Evolutionary conservation across 1,139 yeast genomes (phyloP), one percentile per base, ranked within the genome.

Genomic region (Geotrichum bryndzae): DNA sequence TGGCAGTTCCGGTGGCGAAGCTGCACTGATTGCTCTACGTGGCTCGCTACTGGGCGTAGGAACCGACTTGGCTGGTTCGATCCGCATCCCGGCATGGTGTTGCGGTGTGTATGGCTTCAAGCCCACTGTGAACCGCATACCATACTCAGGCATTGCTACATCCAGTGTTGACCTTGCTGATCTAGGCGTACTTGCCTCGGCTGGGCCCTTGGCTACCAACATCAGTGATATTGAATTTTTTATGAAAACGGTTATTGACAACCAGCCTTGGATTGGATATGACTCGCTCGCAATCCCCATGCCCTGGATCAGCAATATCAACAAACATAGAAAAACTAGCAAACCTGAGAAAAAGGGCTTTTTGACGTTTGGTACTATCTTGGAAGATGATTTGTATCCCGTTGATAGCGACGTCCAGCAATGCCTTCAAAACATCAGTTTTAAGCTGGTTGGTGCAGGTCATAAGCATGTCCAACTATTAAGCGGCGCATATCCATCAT

Each of bases 1-100:
- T 50, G 88, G 88, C 0, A 80, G 85, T 5, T 80, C 85, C 8
- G 87, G 87, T 8, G 89, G 89, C 53, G 88, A 84, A 69, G 87
- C 84, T 11, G 80, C 86, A 0, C 70, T 84, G 23, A 70, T 84
- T 41, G 85, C 81, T 0, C 70, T 80, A 18, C 76, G 77, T 54
- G 87, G 82, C 4, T 76, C 84, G 0, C 70, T 78, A 6, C 66
- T 84, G 51, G 88, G 87, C 0, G 72, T 84, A 52, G 88, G 88
- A 7, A 83, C 87, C 22, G 88, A 85, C 72, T 82, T 85, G 66
- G 89, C 87, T 15, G 89, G 89, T 2, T 79, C 84, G 41, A 82
- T 85, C 58, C 74, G 88, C 60, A 77, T 79, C 62, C 89, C 90
- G 1, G 82, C 86, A 3, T 77, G 80, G 27, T 80, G 80, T 63